Base-by-base conservation (phyloP, 768 basidiomycete species). In the Naganishia onofrii region DNA sequence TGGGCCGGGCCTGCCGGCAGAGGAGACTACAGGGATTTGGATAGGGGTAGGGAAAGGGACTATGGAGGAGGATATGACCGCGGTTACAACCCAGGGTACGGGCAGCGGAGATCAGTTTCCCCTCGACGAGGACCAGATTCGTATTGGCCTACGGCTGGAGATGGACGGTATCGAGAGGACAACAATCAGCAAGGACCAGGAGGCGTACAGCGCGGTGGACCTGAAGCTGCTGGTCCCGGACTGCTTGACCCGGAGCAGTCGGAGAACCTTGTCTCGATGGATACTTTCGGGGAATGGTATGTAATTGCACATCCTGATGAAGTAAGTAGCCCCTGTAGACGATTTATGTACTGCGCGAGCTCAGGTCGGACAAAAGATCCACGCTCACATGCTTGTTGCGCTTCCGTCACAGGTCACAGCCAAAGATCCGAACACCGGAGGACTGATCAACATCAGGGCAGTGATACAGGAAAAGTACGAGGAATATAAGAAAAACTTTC, bases 401-500 rank as follows among this genome's bases (percentile, higher is more conserved):
- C 38, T 63, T n/a, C 42, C 9, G 2, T 57, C 13, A 21, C 57
- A 63, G 60, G 28, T 42, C 42, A 28, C 36, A 3, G 60, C 38
- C n/a, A 63, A 44, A n/a, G 60, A 58, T 38, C 60, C 36, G 42
- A 63, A 1, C 12, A 44, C 60, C 9, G 60, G 38, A 3, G 38
- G 46, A 19, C 60, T 5, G 60, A 26, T 63, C n/a, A 63, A 63
- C 26, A 42, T 29, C 10, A 34, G 46, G 1, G 36, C 60, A 21
- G 26, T 63, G 5, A 78, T 80, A 76, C 76, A 71, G 21, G 77
- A 77, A 71, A 87, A 87, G 58, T 96, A 93, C 88, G 92, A 95
- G 81, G 91, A 91, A 77, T 95, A 96, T 80, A 92, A 93, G 83
- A 93, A 93, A 82, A 89, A 90, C 65, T 94, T 93, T 78, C 84